phyloP scores from a whole-genome alignment of 2,329 filamentous ascomycete species.

The Claviceps cyperi region DNA sequence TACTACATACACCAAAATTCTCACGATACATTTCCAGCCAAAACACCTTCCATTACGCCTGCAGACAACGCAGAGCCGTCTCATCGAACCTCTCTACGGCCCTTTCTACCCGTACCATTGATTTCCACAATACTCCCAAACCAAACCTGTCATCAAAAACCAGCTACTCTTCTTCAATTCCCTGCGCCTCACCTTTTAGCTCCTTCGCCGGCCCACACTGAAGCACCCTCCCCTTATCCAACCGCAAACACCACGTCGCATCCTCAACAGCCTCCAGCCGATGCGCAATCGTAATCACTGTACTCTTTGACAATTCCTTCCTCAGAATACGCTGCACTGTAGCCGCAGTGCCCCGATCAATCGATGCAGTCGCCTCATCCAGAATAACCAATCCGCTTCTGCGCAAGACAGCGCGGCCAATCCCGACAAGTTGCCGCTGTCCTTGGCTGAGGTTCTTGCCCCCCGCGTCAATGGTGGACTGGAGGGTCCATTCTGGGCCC shows the following conservation, averaged over 20 bases:
- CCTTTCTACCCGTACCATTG: too few relatives aligned
- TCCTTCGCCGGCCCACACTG: conserved; percentile 28
- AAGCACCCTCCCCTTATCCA: conserved; percentile 37
- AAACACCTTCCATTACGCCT: too few relatives aligned
- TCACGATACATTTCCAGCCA: too few relatives aligned
- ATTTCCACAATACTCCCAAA: too few relatives aligned
- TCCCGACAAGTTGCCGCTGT: conserved; percentile 46
- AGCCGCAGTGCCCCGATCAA: conserved; percentile 43
- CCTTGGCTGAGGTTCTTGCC: conserved; percentile 49
- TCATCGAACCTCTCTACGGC: too few relatives aligned
- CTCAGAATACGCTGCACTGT: conserved; percentile 43
- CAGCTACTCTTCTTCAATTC: too few relatives aligned
- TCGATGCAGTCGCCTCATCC: conserved; percentile 52
- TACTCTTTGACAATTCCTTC: conserved; percentile 38
- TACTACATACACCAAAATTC: too few relatives aligned
- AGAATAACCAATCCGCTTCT: conserved; percentile 45
- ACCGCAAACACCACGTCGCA: conserved; percentile 38
- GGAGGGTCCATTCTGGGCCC: conserved; percentile 30
- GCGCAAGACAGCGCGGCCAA: conserved; percentile 44
- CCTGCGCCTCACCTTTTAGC: not conserved
- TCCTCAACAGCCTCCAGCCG: conserved; percentile 47
- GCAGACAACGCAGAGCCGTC: too few relatives aligned
- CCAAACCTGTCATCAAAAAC: too few relatives aligned
- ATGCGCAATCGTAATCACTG: conserved; percentile 54
- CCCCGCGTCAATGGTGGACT: conserved; percentile 40